Evolutionary conservation across 768 basidiomycete genomes (phyloP).

Genomic region (Mycena sanguinolenta): DNA sequence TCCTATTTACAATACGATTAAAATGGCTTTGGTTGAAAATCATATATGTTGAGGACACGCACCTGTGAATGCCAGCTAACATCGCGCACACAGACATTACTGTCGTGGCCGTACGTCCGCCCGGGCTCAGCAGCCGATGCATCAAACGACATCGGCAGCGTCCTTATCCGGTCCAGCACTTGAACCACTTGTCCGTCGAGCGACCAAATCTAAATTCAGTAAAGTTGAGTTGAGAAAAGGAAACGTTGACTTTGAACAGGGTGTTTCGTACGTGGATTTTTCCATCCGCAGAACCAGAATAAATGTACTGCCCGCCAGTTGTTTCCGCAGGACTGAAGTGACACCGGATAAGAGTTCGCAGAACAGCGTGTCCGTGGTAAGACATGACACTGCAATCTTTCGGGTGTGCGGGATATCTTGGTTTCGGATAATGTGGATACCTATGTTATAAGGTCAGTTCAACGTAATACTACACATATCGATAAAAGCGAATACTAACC

Average conservation of each 20-base stretch:
- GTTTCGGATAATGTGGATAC: conserved; percentile 75
- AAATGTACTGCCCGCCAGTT: conserved; percentile 93
- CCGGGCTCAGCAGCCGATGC: conserved; percentile 73
- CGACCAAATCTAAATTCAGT: conserved; percentile 85
- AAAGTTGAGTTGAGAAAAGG: not conserved
- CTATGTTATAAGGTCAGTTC: conserved; percentile 50
- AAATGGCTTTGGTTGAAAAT: conserved; percentile 14
- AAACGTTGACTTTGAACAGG: not conserved
- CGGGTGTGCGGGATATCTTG: conserved; percentile 77
- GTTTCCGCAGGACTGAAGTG: conserved; percentile 95
- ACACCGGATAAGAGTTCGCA: conserved; percentile 94
- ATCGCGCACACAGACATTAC: conserved; percentile 82
- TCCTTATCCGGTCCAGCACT: conserved; percentile 84
- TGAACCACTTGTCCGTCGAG: conserved; percentile 90
- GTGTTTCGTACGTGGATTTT: conserved; percentile 75
- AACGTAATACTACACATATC: not conserved
- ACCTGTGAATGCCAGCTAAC: conserved; percentile 95
- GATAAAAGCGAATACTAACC: conserved; percentile 59
- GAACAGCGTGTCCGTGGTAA: conserved; percentile 91
- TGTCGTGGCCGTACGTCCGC: conserved; percentile 44
- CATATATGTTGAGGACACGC: conserved; percentile 26
- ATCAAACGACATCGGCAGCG: conserved; percentile 77
- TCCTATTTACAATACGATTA: conserved; percentile 54
- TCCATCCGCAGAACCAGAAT: conserved; percentile 92
- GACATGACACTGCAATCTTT: conserved; percentile 96